phyloP scores from a whole-genome alignment of 345 rosid genomes.

The Salix koriyanagi region DNA sequence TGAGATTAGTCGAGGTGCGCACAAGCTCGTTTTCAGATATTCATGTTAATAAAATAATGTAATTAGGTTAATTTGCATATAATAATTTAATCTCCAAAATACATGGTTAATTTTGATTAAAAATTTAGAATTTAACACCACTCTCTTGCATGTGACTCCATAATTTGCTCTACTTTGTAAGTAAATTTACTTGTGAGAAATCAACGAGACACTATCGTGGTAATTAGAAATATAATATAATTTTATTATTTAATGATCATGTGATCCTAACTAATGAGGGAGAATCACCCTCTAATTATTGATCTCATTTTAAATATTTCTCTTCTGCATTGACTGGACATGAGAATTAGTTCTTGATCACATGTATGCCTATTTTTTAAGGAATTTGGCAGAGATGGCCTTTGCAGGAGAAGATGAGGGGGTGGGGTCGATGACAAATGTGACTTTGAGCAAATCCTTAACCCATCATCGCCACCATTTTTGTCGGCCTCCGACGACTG shows the following conservation, averaged over 20 bases:
- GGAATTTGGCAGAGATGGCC: too few species aligned
- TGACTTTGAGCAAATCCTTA: neutral
- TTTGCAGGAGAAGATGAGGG: too few species aligned
- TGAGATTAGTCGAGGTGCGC: too few species aligned
- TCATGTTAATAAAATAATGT: too few species aligned
- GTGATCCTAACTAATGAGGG: neutral
- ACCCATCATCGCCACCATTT: neutral
- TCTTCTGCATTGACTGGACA: neutral
- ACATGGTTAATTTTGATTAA: too few species aligned
- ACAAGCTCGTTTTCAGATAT: too few species aligned
- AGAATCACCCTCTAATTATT: neutral
- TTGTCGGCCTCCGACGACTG: neutral
- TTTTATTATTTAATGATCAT: neutral
- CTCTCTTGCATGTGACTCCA: too few species aligned
- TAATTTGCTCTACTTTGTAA: too few species aligned
- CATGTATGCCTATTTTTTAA: neutral
- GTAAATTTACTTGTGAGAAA: too few species aligned
- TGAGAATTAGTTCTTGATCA: neutral
- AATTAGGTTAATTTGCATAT: too few species aligned
- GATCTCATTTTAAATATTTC: neutral
- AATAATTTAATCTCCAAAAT: neutral
- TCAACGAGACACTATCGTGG: too few species aligned
- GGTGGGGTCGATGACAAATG: neutral
- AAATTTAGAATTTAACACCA: too few species aligned
- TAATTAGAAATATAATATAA: neutral